Evolutionary conservation across 257 asterid genomes (phyloP).

Genomic region (Coffea canephora): DNA sequence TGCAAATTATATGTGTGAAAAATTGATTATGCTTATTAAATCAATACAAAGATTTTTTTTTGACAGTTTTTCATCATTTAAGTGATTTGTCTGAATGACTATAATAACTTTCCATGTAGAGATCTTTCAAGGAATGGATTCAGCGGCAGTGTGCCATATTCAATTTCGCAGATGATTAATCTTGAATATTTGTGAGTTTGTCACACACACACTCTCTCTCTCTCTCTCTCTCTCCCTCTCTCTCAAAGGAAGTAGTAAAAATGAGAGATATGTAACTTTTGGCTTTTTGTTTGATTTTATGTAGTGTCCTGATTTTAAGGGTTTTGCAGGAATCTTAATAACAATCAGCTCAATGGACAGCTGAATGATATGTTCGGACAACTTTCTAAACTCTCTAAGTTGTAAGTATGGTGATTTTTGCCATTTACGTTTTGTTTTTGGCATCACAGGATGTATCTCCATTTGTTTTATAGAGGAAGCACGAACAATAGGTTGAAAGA

Average conservation of each 20-base stretch:
- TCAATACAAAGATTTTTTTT: neutral
- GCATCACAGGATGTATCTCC: neutral
- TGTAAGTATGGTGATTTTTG: conserved; percentile 38
- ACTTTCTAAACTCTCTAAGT: conserved; percentile 40
- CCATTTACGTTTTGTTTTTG: neutral
- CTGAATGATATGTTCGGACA: conserved; percentile 45
- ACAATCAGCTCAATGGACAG: conserved; percentile 55
- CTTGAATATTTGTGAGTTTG: conserved; percentile 36
- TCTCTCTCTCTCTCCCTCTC: neutral
- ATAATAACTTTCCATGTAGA: conserved; percentile 26
- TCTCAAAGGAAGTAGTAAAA: neutral
- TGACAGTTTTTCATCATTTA: neutral
- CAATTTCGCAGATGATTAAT: conserved; percentile 49
- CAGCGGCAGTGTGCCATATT: conserved; percentile 46
- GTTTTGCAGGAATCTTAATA: conserved; percentile 41
- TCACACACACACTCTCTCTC: neutral
- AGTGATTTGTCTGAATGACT: neutral
- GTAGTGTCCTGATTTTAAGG: conserved; percentile 6
- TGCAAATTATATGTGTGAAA: neutral
- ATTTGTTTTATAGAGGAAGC: neutral
- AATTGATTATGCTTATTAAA: neutral
- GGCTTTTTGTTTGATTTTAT: neutral
- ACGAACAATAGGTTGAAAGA: neutral
- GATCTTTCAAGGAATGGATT: conserved; percentile 44
- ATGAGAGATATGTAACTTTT: neutral